Conservation (phyloP, 495 filamentous ascomycete genomes). For the Lepidopterella palustris region DNA sequence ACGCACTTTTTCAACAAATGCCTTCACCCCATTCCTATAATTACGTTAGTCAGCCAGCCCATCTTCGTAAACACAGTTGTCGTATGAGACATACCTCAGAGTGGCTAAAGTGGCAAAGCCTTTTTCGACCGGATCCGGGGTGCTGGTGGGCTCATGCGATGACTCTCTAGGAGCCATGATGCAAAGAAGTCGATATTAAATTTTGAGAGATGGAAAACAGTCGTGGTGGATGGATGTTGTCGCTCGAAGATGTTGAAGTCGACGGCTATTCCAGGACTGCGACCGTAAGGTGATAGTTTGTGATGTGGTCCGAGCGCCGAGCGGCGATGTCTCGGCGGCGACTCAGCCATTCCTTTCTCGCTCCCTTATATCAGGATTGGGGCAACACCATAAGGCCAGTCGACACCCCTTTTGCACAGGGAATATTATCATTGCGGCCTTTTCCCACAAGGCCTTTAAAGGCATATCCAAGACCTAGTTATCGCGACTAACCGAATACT, state of each 20-base stretch:
- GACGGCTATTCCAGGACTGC: neutral
- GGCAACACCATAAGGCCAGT: too few relatives aligned
- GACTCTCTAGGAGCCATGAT: conserved; percentile 30
- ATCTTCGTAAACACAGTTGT: conserved; percentile 1
- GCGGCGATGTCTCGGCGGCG: too few relatives aligned
- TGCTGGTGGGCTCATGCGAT: conserved; percentile 45
- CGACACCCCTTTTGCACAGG: too few relatives aligned
- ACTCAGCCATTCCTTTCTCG: too few relatives aligned
- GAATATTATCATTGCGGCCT: too few relatives aligned
- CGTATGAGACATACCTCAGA: conserved; percentile 60
- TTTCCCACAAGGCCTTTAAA: too few relatives aligned
- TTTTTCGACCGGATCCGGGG: conserved; percentile 62
- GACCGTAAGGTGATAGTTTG: conserved; percentile 5
- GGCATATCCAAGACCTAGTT: too few relatives aligned
- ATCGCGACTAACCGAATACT: too few relatives aligned
- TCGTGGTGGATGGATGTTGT: conserved; percentile 23
- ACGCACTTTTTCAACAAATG: conserved; percentile 62
- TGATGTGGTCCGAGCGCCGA: too few relatives aligned
- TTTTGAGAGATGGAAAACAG: conserved; percentile 17
- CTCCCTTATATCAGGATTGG: too few relatives aligned
- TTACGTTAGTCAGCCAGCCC: conserved; percentile 14
- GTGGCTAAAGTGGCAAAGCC: conserved; percentile 74
- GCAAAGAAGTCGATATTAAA: neutral
- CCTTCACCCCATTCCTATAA: conserved; percentile 63
- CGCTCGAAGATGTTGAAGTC: conserved; percentile 16